These are phyloP conservation scores for Phytomonas sp. DNA, from an alignment of 208 protist genomes.

Conservation along the genomic window DNA sequence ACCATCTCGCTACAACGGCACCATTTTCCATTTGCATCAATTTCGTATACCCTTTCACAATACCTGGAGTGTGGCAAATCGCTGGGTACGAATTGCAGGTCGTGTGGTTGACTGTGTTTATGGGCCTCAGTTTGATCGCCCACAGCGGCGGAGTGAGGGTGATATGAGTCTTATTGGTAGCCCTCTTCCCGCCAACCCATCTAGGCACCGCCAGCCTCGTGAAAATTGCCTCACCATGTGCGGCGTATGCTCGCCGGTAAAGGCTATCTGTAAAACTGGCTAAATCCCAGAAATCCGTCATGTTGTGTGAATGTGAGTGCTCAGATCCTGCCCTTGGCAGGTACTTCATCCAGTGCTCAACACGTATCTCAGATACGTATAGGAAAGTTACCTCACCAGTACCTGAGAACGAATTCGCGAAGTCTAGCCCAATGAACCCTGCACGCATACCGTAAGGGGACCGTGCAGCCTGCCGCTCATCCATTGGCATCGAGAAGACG, in stretches of 20 bases:
- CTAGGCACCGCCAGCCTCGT: too few species aligned
- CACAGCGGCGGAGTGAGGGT: not conserved
- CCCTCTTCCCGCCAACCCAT: too few species aligned
- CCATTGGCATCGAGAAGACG: not conserved
- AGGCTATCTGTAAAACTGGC: too few species aligned
- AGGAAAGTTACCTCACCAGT: not conserved
- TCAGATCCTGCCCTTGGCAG: not conserved
- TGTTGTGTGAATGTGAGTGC: not conserved
- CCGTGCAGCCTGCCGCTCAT: not conserved
- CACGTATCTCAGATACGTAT: not conserved
- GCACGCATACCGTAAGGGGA: not conserved
- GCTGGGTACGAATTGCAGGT: not conserved
- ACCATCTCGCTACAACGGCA: not conserved
- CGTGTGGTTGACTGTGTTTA: not conserved
- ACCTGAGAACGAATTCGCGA: not conserved
- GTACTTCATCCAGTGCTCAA: not conserved
- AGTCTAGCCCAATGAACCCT: not conserved
- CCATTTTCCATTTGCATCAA: not conserved
- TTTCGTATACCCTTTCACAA: too few species aligned
- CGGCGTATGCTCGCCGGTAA: too few species aligned
- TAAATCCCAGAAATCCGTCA: too few species aligned
- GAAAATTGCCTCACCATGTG: too few species aligned
- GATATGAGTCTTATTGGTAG: not conserved
- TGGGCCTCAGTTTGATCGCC: not conserved
- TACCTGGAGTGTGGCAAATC: not conserved